Base-by-base conservation (phyloP, 768 basidiomycete species). In the Russula emetica region DNA sequence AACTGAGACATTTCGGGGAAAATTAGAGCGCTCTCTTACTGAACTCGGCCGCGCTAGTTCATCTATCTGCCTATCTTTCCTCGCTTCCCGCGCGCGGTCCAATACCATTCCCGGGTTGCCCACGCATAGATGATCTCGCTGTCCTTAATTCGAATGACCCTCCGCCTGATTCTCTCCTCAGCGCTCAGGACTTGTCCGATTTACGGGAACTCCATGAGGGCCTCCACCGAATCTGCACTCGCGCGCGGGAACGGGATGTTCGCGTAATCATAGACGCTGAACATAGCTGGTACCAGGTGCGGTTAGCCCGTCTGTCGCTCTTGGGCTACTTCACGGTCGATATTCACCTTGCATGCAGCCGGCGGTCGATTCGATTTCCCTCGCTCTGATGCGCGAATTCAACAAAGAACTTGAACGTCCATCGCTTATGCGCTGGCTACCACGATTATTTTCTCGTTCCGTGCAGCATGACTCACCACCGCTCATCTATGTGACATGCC, bases 181-280 rank as follows among this genome's bases (percentile, higher is more conserved):
- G 81, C 0, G 60, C 73, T 1, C 76, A 82, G 10, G 91, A 96
- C 67, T 74, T 93, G 24, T 71, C 70, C 3, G 79, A 82, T 28
- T 78, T 96, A 32, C 78, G 76, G 10, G 83, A 82, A 1, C 76
- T 97, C 2, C 82, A 85, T 70, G 70, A 78, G 2, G 83, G 88
- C 68, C 76, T 97, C 50, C 70, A 78, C 22, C 75, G 74, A 38
- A 89, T 97, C 59, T 92, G 90, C 69, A 66, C 76, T 13, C 80
- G 74, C 54, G 94, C 90, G 0, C 75, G 80, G 69, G 77, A 82
- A 38, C 77, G 83, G 42, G 83, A 83, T 3, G 84, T 95, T 0
- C 82, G 82, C 66, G 75, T 97, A 34, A 83, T 90, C 53, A 77
- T 97, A 50, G 94, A 96, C 70, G 93, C 94, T 0, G 94, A 97